A percentile compares a stretch with the other conserved stretches of the same genome.
Conservation (phyloP, 2,329 filamentous ascomycete genomes). For the Arthrobotrys entomopaga region DNA sequence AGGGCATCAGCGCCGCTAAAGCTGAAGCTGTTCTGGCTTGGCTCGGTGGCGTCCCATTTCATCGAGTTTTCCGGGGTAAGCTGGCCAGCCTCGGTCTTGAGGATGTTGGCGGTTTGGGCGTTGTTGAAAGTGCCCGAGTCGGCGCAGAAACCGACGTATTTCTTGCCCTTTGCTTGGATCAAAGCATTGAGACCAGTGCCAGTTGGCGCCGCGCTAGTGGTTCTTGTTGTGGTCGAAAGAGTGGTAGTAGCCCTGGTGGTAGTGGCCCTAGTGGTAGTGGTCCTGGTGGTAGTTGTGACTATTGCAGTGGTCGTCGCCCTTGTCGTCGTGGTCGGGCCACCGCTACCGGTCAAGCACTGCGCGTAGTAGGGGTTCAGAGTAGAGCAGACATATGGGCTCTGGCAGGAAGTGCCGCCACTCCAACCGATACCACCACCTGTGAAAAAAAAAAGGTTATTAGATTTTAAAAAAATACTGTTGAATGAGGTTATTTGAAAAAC, state of each 20-base stretch:
- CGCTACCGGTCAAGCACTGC: slow-evolving; percentile 43
- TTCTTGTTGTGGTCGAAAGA: slow-evolving; percentile 18
- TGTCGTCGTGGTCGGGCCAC: slow-evolving; percentile 13
- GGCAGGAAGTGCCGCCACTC: slow-evolving; percentile 38
- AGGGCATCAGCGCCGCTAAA: slow-evolving; percentile 70
- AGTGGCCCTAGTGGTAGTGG: slow-evolving; percentile 8
- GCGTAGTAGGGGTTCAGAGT: slow-evolving; percentile 52
- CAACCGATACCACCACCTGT: slow-evolving; percentile 53
- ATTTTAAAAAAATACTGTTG: neutral
- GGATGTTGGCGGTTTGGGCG: slow-evolving; percentile 68
- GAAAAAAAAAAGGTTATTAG: neutral
- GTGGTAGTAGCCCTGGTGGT: slow-evolving; percentile 14
- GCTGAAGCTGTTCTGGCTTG: slow-evolving; percentile 67
- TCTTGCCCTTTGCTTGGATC: slow-evolving; percentile 72
- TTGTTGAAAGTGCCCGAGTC: slow-evolving; percentile 68
- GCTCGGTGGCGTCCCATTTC: slow-evolving; percentile 71
- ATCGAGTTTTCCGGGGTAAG: slow-evolving; percentile 76
- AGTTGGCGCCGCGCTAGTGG: slow-evolving; percentile 60
- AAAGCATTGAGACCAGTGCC: slow-evolving; percentile 67
- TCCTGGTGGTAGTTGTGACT: slow-evolving; percentile 17
- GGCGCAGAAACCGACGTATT: slow-evolving; percentile 71
- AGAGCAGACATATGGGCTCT: slow-evolving; percentile 17
- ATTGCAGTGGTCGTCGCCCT: neutral
- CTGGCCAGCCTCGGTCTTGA: slow-evolving; percentile 72
- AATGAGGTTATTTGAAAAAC: slow-evolving; percentile 6